Percentiles rank a stretch among this genome's conserved stretches.
These are phyloP conservation scores for Skeletonema tropicum DNA, from an alignment of 108 stramenopile genomes.

Conservation along the genomic window DNA sequence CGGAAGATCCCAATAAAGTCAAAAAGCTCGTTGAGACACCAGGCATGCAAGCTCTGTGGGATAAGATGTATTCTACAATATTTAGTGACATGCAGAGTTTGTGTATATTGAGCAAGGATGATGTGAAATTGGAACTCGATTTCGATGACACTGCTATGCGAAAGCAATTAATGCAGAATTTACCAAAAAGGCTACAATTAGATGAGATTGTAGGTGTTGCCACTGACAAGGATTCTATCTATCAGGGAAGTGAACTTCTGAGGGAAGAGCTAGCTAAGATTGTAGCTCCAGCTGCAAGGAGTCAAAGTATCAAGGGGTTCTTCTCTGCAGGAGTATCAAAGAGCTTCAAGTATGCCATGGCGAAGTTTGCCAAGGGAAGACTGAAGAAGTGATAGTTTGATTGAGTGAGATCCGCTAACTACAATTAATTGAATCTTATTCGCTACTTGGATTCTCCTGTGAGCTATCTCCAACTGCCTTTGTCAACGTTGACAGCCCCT, in stretches of 20 bases:
- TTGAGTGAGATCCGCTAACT: not conserved
- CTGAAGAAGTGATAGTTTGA: slow-evolving; percentile 9
- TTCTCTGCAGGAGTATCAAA: slow-evolving; percentile 72
- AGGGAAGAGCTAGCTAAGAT: slow-evolving; percentile 47
- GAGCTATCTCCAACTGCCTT: slow-evolving; percentile 43
- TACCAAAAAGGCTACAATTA: slow-evolving; percentile 39
- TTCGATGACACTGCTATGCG: slow-evolving; percentile 20
- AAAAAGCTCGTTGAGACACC: slow-evolving; percentile 71
- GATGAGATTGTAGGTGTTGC: slow-evolving; percentile 38
- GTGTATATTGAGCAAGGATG: slow-evolving; percentile 45
- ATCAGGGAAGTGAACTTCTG: slow-evolving; percentile 16
- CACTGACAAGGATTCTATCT: slow-evolving; percentile 9
- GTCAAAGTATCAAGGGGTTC: slow-evolving; percentile 83
- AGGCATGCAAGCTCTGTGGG: slow-evolving; percentile 76
- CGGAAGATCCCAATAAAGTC: slow-evolving; percentile 83
- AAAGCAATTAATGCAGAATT: slow-evolving; percentile 26
- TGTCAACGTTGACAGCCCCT: slow-evolving; percentile 41
- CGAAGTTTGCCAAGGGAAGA: slow-evolving; percentile 80
- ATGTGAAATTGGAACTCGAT: slow-evolving; percentile 43
- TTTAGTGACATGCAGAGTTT: slow-evolving; percentile 35
- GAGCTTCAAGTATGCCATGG: slow-evolving; percentile 69
- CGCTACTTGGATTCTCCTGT: not conserved
- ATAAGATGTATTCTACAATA: slow-evolving; percentile 54
- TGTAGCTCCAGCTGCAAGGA: slow-evolving; percentile 73
- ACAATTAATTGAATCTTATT: slow-evolving; percentile 3